Base-by-base conservation (phyloP, 2,329 filamentous ascomycete species). In the Diaporthe sp. region DNA sequence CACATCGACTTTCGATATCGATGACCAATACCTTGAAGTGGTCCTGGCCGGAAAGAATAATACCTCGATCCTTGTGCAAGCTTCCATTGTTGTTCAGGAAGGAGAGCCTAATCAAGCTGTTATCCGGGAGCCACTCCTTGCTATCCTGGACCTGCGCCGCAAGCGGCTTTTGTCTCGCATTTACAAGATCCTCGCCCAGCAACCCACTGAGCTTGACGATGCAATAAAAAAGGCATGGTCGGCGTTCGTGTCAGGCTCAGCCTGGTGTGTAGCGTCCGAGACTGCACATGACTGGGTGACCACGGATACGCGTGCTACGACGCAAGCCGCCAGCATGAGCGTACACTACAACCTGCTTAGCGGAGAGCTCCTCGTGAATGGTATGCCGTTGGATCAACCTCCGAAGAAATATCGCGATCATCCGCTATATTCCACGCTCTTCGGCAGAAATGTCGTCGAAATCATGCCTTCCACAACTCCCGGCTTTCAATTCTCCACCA, bases 321-420 rank as follows among this genome's bases (percentile, higher is more conserved):
- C 17, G 19, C 49, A 31, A 28, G 31, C 3, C 10, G 55, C 37
- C 49, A 37, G 3, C 42, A 76, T 6, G 77, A 83, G 31, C 8
- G 83, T 89, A 4, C 85, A 88, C 37, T 87, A 87, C 77, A 90
- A 90, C 76, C 67, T 90, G 0, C 77, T 92, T 2, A 87, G 84
- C 0, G 90, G 87, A 0, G 83, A 87, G 34, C 81, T 93, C 0
- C 83, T 91, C 0, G 85, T 92, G 0, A 84, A 91, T 74, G 90
- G 90, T 0, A 57, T 82, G 1, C 89, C 88, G 0, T 77, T 91
- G 0, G 80, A 84, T 5, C 84, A 87, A 2, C 82, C 92, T 0
- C 90, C 90, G 0, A 3, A 15, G 0, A 76, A 84, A 0, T 92
- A 89, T 67, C 82, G 86, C 46, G 10, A 19, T 0, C 83, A 89